Evolutionary conservation across 768 basidiomycete genomes (phyloP).

Genomic region (Pulveroboletus sp.): DNA sequence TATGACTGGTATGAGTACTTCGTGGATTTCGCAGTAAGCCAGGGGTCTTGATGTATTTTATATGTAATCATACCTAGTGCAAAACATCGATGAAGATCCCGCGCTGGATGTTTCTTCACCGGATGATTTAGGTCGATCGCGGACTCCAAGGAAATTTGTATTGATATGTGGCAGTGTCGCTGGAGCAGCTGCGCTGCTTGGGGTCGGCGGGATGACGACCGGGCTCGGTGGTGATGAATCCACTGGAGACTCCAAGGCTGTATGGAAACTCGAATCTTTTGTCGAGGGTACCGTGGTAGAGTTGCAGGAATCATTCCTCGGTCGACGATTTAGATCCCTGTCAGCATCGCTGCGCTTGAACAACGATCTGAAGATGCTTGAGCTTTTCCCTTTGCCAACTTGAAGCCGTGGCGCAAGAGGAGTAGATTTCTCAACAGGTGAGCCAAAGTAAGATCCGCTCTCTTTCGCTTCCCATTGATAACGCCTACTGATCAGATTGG

Average conservation of each 20-base stretch:
- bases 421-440: neutral
- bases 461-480: slow-evolving; percentile 8
- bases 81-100: neutral
- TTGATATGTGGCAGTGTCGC: neutral
- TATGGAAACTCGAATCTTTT: slow-evolving; percentile 4
- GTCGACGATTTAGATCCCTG: neutral
- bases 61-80: slow-evolving; percentile 7
- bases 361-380: neutral
- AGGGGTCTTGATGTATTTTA: neutral
- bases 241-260: slow-evolving; percentile 8
- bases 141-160: neutral
- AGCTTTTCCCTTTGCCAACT: neutral
- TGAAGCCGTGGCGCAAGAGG: neutral
- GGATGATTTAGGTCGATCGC: neutral
- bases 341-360: neutral
- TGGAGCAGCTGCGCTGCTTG: neutral
- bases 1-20: slow-evolving; percentile 13
- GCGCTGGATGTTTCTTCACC: slow-evolving; percentile 1
- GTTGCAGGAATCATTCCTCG: neutral
- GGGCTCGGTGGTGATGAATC: slow-evolving; percentile 5
- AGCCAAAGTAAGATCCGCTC: slow-evolving; percentile 11
- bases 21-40: too few species aligned
- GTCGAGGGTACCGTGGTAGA: neutral
- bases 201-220: slow-evolving; percentile 12
- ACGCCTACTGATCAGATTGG: slow-evolving; percentile 9